Conservation (phyloP, 768 basidiomycete genomes). For the Exsudoporus frostii region DNA sequence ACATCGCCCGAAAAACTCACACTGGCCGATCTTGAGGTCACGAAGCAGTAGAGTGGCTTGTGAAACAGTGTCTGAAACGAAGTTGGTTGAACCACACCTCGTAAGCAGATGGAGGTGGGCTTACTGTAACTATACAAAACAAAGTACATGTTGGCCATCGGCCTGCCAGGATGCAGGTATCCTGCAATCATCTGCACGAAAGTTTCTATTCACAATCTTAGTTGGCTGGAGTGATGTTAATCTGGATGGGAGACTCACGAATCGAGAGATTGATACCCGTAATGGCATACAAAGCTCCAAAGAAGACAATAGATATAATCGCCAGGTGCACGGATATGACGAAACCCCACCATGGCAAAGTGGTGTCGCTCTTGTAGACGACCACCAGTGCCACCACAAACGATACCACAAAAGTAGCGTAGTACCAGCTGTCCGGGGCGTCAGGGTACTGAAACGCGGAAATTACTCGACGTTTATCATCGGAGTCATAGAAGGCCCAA, state of each 20-base stretch:
- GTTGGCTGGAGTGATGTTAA: not conserved
- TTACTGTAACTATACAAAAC: constrained; percentile 47
- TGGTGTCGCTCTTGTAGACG: constrained; percentile 50
- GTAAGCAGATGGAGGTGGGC: constrained; percentile 1
- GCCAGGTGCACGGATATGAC: constrained; percentile 53
- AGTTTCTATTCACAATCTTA: constrained; percentile 13
- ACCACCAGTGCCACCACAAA: constrained; percentile 54
- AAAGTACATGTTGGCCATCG: constrained; percentile 44
- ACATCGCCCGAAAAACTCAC: not conserved
- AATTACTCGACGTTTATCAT: not conserved
- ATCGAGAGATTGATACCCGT: constrained; percentile 30
- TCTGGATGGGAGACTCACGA: constrained; percentile 15
- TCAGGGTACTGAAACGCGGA: constrained; percentile 32
- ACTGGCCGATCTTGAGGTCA: constrained; percentile 48
- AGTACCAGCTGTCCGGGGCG: constrained; percentile 34
- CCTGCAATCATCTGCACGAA: constrained; percentile 38
- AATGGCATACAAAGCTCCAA: constrained; percentile 52
- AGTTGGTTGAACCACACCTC: constrained; percentile 39
- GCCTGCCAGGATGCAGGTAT: constrained; percentile 35
- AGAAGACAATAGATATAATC: constrained; percentile 47
- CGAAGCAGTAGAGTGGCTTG: constrained; percentile 53
- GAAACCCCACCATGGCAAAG: constrained; percentile 59
- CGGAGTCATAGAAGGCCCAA: constrained; percentile 13
- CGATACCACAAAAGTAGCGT: constrained; percentile 18
- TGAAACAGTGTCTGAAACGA: constrained; percentile 44